phyloP scores from a whole-genome alignment of 495 filamentous ascomycete species.

The Physcia stellaris region DNA sequence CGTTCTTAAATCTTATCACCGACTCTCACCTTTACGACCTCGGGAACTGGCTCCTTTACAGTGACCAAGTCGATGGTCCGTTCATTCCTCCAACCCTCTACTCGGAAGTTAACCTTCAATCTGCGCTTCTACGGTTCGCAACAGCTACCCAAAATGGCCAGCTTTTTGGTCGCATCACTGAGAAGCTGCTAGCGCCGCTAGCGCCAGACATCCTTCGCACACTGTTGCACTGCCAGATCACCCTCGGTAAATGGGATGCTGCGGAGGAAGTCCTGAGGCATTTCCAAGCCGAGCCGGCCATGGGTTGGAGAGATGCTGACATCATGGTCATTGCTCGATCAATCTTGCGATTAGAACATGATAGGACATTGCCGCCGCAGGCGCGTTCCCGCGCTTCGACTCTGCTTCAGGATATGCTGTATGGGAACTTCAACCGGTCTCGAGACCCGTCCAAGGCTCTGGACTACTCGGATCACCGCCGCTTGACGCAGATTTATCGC shows the following conservation, averaged over 20 bases:
- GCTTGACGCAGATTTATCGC: slow-evolving; percentile 19
- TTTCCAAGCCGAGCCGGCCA: slow-evolving; percentile 24
- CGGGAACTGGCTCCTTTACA: slow-evolving; percentile 42
- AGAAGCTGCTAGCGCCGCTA: slow-evolving; percentile 24
- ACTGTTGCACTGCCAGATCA: slow-evolving; percentile 35
- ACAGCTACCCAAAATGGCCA: slow-evolving; percentile 32
- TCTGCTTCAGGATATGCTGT: slow-evolving; percentile 8
- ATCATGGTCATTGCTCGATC: slow-evolving; percentile 27
- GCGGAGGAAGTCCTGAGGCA: slow-evolving; percentile 30
- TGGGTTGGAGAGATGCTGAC: slow-evolving; percentile 37
- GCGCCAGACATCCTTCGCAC: slow-evolving; percentile 33
- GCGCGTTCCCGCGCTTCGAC: slow-evolving; percentile 14
- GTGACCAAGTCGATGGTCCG: slow-evolving; percentile 42
- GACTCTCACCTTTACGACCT: slow-evolving; percentile 31
- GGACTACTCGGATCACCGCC: slow-evolving; percentile 8
- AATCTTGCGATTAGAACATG: slow-evolving; percentile 26
- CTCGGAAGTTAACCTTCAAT: slow-evolving; percentile 31
- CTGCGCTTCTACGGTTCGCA: slow-evolving; percentile 46
- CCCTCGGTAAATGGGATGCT: slow-evolving; percentile 31
- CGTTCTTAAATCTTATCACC: slow-evolving; percentile 40
- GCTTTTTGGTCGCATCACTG: slow-evolving; percentile 31
- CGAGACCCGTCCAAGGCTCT: slow-evolving; percentile 10
- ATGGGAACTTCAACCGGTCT: slow-evolving; percentile 19
- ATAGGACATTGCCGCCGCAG: neutral
- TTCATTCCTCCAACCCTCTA: slow-evolving; percentile 35